Base-by-base conservation (phyloP, 2,329 filamentous ascomycete genomes). In the Phyllachora maydis region DNA sequence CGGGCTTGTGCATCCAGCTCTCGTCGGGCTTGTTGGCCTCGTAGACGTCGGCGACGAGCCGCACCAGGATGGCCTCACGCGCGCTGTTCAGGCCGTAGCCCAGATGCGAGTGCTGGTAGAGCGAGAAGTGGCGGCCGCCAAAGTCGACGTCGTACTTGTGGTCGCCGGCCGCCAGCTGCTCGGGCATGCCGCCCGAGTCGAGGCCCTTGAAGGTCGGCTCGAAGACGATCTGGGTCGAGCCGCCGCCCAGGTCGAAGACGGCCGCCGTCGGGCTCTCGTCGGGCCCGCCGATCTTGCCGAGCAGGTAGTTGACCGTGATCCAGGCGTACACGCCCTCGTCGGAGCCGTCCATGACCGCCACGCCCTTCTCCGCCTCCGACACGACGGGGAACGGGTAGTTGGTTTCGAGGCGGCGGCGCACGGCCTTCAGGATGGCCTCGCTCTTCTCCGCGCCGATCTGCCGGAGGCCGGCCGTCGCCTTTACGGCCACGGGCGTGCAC, bases 271-370 rank as follows among this genome's bases (percentile, higher is more conserved):
- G 76, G 32, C 67, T 81, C 46, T 83, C 69, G 43, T 93, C 85
- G 2, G 82, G 78, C 8, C 78, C 77, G 29, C 88, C 88, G 47
- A 98, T 95, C 56, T 95, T 95, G 40, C 85, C 85, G 13, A 98
- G 68, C 19, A 98, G 73, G 50, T 98, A 98, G 60, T 98, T 98
- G 35, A 82, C 88, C 5, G 88, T 98, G 46, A 98, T 91, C 88
- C 88, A 98, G 25, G 88, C 90, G 43, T 91, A 98, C 15, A 98
- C 85, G 43, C 88, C 88, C 54, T 98, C 88, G 41, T 93, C 78
- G 23, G 78, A 82, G 31, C 88, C 88, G 39, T 92, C 83, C 88
- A 98, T 98, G 46, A 98, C 90, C 32, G 82, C 68, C 14, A 98
- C 81, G 27, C 90, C 88, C 26, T 77, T 70, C 36, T 85, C 72